These are phyloP conservation scores for Sarocladium brachiariae DNA, from an alignment of 2,329 filamentous ascomycete genomes.

Conservation along the genomic window DNA sequence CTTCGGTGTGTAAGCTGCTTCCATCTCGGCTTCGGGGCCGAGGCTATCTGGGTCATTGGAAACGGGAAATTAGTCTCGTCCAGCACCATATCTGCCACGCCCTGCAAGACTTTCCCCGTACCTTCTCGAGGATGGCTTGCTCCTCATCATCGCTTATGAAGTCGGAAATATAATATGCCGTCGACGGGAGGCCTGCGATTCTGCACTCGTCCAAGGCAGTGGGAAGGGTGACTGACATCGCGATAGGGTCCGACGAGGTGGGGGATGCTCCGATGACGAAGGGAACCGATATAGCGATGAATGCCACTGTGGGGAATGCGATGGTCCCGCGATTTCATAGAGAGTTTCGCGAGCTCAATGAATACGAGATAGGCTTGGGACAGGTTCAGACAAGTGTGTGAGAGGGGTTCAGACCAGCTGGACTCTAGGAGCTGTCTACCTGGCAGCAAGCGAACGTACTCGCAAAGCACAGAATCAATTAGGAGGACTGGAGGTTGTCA, in stretches of 20 bases:
- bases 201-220: slow-evolving; percentile 41
- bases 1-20: slow-evolving; percentile 81
- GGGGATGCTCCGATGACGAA: too few species aligned
- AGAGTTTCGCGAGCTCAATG: too few species aligned
- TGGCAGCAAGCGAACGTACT: too few species aligned
- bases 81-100: background rate
- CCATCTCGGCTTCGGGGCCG: slow-evolving; percentile 72
- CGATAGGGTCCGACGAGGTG: background rate
- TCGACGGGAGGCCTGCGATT: slow-evolving; percentile 50
- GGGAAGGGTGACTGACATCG: slow-evolving; percentile 28
- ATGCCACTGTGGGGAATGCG: too few species aligned
- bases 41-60: slow-evolving; percentile 40
- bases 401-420: too few species aligned
- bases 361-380: too few species aligned
- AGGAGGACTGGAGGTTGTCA: background rate
- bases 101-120: slow-evolving; percentile 23
- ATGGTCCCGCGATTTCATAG: too few species aligned
- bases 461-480: too few species aligned
- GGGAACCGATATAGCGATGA: too few species aligned
- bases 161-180: slow-evolving; percentile 77
- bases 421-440: too few species aligned
- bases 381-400: too few species aligned
- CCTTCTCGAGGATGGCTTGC: slow-evolving; percentile 61
- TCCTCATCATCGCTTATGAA: slow-evolving; percentile 79
- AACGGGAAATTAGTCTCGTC: slow-evolving; percentile 5